phyloP scores from a whole-genome alignment of 1,139 yeast species.

The Taiozyma sp. region DNA sequence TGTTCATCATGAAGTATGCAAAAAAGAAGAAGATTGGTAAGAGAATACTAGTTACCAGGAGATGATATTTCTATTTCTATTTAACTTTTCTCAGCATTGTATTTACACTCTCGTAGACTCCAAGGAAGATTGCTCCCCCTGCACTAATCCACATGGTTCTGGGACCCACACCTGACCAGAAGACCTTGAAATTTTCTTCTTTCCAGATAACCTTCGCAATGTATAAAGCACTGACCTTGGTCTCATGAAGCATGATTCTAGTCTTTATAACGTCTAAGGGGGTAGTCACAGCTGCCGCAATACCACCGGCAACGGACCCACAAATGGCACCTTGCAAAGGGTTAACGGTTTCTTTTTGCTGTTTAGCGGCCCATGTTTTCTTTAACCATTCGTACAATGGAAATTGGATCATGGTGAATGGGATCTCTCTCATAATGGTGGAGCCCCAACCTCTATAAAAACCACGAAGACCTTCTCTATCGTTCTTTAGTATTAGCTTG shows the following conservation, averaged over 20 bases:
- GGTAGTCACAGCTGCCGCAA: conserved; percentile 92
- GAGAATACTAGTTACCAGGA: conserved; percentile 31
- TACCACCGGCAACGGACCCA: conserved; percentile 92
- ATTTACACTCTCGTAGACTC: conserved; percentile 80
- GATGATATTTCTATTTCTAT: conserved; percentile 11
- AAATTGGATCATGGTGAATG: conserved; percentile 92
- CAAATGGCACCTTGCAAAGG: conserved; percentile 86
- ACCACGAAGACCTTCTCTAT: conserved; percentile 79
- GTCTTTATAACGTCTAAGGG: conserved; percentile 94
- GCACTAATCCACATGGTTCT: conserved; percentile 97
- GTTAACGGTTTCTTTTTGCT: conserved; percentile 36
- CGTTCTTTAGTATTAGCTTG: conserved; percentile 48
- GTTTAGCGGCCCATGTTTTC: conserved; percentile 41
- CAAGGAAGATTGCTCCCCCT: conserved; percentile 96
- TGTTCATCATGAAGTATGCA: conserved; percentile 72
- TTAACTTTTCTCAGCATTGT: conserved; percentile 9
- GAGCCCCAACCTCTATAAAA: conserved; percentile 91
- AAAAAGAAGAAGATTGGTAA: conserved; percentile 57
- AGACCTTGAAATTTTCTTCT: conserved; percentile 68
- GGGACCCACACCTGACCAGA: conserved; percentile 85
- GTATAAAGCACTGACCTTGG: conserved; percentile 40
- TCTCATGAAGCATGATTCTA: conserved; percentile 72
- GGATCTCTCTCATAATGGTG: conserved; percentile 91
- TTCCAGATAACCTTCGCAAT: conserved; percentile 44
- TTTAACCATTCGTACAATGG: conserved; percentile 88